Evolutionary conservation across 2,329 filamentous ascomycete genomes (phyloP).

Genomic region (Botrytis elliptica): DNA sequence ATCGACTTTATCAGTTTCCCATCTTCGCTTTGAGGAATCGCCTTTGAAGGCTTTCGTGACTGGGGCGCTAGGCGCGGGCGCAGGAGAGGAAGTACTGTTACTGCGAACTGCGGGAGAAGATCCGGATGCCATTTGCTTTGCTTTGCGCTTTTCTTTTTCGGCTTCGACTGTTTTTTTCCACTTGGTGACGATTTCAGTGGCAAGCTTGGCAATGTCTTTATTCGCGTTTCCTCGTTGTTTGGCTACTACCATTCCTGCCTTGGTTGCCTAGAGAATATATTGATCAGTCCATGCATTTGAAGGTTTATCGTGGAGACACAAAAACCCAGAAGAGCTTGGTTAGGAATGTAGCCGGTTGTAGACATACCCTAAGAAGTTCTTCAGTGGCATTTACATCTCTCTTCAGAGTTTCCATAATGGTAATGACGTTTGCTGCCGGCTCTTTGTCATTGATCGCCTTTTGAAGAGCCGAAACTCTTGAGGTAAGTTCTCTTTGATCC

Average conservation of each 20-base stretch:
- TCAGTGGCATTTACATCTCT: conserved; percentile 81
- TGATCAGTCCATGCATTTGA: conserved; percentile 17
- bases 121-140: conserved; percentile 25
- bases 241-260: conserved; percentile 85
- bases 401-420: conserved; percentile 75
- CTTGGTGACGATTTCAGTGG: conserved; percentile 79
- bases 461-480: conserved; percentile 57
- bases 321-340: neutral
- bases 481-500: conserved; percentile 37
- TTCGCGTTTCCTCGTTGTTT: conserved; percentile 74
- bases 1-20: conserved; percentile 78
- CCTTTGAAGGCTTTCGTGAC: conserved; percentile 54
- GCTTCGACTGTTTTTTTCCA: conserved; percentile 79
- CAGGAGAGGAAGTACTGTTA: conserved; percentile 32
- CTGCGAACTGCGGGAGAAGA: conserved; percentile 31
- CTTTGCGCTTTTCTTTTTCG: conserved; percentile 55
- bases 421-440: conserved; percentile 67
- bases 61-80: conserved; percentile 42
- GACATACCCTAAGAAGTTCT: conserved; percentile 75
- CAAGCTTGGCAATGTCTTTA: conserved; percentile 75
- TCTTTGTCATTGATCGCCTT: conserved; percentile 78
- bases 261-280: conserved; percentile 60
- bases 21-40: conserved; percentile 76
- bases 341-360: conserved; percentile 29
- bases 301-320: neutral